Conservation (phyloP, 169 alveolate species). For the Cyclospora cayetanensis region DNA sequence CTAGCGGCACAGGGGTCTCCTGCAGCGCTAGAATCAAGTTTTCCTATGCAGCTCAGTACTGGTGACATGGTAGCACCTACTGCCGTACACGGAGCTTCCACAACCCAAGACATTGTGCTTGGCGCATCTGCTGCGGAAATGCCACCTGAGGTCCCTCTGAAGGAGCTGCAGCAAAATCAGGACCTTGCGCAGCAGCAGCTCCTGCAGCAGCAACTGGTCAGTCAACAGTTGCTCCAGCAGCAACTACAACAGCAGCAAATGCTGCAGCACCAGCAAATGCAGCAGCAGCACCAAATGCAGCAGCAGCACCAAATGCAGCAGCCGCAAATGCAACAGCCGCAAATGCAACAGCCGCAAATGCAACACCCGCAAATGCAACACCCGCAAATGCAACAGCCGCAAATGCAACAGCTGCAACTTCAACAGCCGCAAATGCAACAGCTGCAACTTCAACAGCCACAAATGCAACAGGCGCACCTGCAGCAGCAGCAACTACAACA, state of each 20-base stretch:
- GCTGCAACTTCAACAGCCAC: slow-evolving; percentile 10
- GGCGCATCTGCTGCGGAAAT: slow-evolving; percentile 40
- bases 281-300: not conserved
- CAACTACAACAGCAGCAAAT: not conserved
- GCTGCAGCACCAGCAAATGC: not conserved
- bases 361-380: not conserved
- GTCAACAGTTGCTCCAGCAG: slow-evolving; percentile 45
- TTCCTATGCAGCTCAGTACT: too few species aligned
- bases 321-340: not conserved
- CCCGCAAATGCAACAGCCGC: not conserved
- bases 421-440: not conserved
- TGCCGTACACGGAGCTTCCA: not conserved
- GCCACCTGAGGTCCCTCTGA: not conserved
- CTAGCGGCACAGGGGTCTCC: not conserved
- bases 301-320: slow-evolving; percentile 14
- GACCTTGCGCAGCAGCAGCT: slow-evolving; percentile 23
- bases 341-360: not conserved
- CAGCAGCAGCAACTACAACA: not conserved
- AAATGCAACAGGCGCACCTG: not conserved
- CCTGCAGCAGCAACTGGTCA: slow-evolving; percentile 20
- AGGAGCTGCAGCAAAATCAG: slow-evolving; percentile 31
- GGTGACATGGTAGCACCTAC: too few species aligned
- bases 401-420: not conserved
- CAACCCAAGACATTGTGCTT: not conserved
- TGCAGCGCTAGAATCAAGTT: not conserved